Conservation (phyloP, 2,329 filamentous ascomycete species). For the Apiospora hydei region DNA sequence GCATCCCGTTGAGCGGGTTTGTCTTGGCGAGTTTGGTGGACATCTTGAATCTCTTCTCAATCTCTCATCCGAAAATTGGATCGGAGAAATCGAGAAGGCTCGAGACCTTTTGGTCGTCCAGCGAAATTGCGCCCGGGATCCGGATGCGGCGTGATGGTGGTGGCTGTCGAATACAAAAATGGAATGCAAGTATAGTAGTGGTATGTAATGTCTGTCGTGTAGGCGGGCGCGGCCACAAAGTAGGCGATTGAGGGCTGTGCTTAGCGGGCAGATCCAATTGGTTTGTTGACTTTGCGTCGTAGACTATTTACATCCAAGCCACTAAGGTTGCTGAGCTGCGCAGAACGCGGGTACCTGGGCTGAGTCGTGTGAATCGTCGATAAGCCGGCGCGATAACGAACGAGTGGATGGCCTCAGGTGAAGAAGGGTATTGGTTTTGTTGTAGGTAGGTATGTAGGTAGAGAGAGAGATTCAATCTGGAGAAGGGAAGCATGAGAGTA, state of each 20-base stretch:
- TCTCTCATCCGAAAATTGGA: slow-evolving; percentile 10
- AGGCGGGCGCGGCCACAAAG: slow-evolving; percentile 12
- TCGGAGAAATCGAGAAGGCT: slow-evolving; percentile 5
- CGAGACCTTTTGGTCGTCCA: background rate
- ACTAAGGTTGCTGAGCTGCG: slow-evolving; percentile 18
- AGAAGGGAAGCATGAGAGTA: background rate
- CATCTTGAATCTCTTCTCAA: slow-evolving; percentile 46
- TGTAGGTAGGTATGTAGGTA: background rate
- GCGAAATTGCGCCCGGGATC: background rate
- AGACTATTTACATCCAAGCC: slow-evolving; percentile 1
- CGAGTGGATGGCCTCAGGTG: background rate
- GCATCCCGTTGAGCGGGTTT: slow-evolving; percentile 68
- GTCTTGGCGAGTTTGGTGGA: slow-evolving; percentile 59
- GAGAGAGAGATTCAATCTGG: background rate
- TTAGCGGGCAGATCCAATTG: slow-evolving; percentile 13
- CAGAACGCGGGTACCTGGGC: slow-evolving; percentile 18
- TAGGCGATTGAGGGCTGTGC: slow-evolving; percentile 6
- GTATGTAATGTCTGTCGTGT: background rate
- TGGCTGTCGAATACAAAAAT: slow-evolving; percentile 9
- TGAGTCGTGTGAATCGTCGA: slow-evolving; percentile 5
- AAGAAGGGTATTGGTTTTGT: background rate
- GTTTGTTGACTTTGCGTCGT: slow-evolving; percentile 21
- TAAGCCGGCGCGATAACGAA: slow-evolving; percentile 9
- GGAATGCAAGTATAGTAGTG: background rate
- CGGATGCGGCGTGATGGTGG: background rate